Base-by-base conservation (phyloP, 345 rosid species). In the Aethionema arabicum region DNA sequence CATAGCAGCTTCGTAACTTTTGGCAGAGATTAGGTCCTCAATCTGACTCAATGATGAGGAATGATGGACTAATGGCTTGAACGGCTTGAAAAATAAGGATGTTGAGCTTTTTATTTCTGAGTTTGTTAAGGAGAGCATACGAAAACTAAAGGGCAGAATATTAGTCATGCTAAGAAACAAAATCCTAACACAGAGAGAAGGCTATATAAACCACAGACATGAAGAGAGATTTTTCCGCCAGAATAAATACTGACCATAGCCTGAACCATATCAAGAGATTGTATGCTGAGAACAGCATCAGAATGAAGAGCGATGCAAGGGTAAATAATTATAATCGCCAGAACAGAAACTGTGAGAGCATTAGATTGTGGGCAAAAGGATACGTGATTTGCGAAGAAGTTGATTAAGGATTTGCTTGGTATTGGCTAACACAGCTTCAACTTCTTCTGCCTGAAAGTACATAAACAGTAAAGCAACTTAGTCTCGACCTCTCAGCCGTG, bases 381-480 rank as follows among this genome's bases (percentile, higher is more conserved):
- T 91, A 91, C 96, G 33, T 77, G 98, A 88, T 76, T 88, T 91
- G 40, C 71, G 84, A 56, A 91, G 83, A 79, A 88, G 86, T 75
- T 88, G 98, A 67, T 79, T 85, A 37, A 91, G 90, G 68, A 91
- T 85, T 83, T 91, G 96, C 76, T 91, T 91, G 59, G 96, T 81
- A 79, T 91, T 91, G 67, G 98, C 90, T 46, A 88, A 63, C 53
- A 86, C 87, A 73, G 96, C 98, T 81, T 91, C 95, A 43, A 85
- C 89, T 79, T 87, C 90, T 60, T 92, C 95, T 53, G 80, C 93
- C 96, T 92, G 83, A 14, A 47, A 49, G 50, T 59, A 39, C 64
- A 59, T 57, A 15, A 30, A 37, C 8, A 7, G 43, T 64, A 56
- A 43, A 63, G 45, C 32, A 43, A 13, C 31, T 21, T 38, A 57